Conservation (phyloP, 208 protist species). For the Blastocrithidia nonstop region DNA sequence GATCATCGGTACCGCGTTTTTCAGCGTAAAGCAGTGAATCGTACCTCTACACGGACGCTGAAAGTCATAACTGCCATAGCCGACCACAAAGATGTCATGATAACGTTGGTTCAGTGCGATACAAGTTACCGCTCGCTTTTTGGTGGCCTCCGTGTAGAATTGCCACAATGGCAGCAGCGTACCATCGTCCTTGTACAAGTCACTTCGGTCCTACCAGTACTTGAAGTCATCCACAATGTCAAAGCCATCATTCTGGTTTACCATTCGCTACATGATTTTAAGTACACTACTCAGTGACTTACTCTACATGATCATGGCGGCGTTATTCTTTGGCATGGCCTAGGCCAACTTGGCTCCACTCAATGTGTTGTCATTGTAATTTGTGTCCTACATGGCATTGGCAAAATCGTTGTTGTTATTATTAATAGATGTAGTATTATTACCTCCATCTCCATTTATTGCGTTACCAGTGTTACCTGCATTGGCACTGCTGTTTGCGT, state of each 20-base stretch:
- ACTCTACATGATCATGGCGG: conserved; percentile 50
- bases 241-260: conserved; percentile 94
- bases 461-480: no score
- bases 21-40: conserved; percentile 94
- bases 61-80: conserved; percentile 97
- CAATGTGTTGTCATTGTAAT: background rate
- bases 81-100: conserved; percentile 93
- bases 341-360: background rate
- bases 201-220: conserved; percentile 94
- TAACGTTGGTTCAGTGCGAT: conserved; percentile 91
- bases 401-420: conserved; percentile 2
- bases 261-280: conserved; percentile 94
- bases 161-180: conserved; percentile 94
- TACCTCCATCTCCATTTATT: background rate
- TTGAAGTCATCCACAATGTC: conserved; percentile 95
- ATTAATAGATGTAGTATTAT: background rate
- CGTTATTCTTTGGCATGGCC: conserved; percentile 10
- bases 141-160: conserved; percentile 79
- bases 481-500: no score
- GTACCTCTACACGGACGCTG: conserved; percentile 87
- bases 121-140: conserved; percentile 85
- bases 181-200: conserved; percentile 88
- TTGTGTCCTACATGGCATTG: conserved; percentile 2
- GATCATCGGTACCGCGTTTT: conserved; percentile 86
- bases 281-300: conserved; percentile 39